Conservation (phyloP, 371 early-diverging fungal genomes). For the Syncephalastrum racemosum region DNA sequence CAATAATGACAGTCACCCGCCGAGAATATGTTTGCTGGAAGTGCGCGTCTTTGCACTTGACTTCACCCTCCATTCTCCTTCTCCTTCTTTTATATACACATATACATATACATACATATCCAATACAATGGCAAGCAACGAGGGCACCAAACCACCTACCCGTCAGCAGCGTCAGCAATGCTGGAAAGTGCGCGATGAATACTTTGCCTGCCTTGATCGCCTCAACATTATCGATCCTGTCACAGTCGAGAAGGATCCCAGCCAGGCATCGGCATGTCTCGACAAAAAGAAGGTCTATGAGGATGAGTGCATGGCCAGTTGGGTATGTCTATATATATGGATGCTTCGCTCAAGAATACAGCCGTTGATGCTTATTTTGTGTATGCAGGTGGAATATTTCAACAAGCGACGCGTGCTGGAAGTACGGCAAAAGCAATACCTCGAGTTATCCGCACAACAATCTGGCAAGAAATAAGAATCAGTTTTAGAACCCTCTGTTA, state of each 20-base stretch:
- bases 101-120: too few relatives aligned
- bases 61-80: too few relatives aligned
- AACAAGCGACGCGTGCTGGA: conserved; percentile 54
- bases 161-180: conserved; percentile 57
- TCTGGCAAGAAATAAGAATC: conserved; percentile 26
- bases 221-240: conserved; percentile 50
- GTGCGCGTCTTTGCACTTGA: too few relatives aligned
- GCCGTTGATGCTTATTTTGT: background rate
- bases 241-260: conserved; percentile 47
- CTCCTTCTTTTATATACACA: too few relatives aligned
- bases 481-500: too few relatives aligned
- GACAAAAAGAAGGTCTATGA: conserved; percentile 45
- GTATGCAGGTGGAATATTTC: conserved; percentile 46
- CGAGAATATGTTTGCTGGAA: too few relatives aligned
- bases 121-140: background rate
- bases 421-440: conserved; percentile 45
- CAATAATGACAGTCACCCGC: too few relatives aligned
- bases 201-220: conserved; percentile 54
- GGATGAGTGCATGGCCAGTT: conserved; percentile 52
- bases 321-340: conserved; percentile 29
- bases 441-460: conserved; percentile 42
- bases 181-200: conserved; percentile 57
- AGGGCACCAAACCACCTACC: conserved; percentile 41
- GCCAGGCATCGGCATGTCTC: conserved; percentile 39
- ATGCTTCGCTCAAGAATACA: background rate